phyloP scores from a whole-genome alignment of 2,329 filamentous ascomycete genomes.

The Aureobasidium sp. region DNA sequence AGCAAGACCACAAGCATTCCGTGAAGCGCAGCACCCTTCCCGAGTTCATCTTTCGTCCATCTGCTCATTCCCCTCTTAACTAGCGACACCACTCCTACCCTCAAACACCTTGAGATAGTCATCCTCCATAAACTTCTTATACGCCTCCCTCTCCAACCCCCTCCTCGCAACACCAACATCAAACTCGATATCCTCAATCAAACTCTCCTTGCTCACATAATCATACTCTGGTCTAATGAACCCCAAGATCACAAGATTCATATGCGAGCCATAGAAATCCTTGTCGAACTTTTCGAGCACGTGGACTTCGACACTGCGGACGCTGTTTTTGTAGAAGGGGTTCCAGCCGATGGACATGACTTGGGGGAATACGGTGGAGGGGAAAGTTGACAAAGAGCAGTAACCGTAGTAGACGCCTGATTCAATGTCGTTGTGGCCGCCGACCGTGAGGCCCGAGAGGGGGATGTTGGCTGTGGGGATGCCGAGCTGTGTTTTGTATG shows the following conservation, averaged over 20 bases:
- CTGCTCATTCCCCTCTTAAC: slow-evolving; percentile 12
- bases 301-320: slow-evolving; percentile 58
- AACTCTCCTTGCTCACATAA: slow-evolving; percentile 72
- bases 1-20: neutral
- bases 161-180: slow-evolving; percentile 76
- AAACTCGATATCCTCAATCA: slow-evolving; percentile 79
- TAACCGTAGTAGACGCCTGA: slow-evolving; percentile 94
- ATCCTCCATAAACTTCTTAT: slow-evolving; percentile 43
- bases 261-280: slow-evolving; percentile 78
- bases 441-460: slow-evolving; percentile 60
- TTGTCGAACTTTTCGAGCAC: slow-evolving; percentile 66
- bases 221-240: slow-evolving; percentile 86
- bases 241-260: slow-evolving; percentile 73
- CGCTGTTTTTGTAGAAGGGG: slow-evolving; percentile 90
- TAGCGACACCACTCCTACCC: slow-evolving; percentile 25
- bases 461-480: slow-evolving; percentile 92
- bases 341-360: slow-evolving; percentile 96
- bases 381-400: slow-evolving; percentile 52
- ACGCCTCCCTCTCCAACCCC: slow-evolving; percentile 62
- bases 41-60: neutral
- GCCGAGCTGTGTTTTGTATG: slow-evolving; percentile 55
- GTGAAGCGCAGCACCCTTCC: neutral
- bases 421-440: slow-evolving; percentile 51
- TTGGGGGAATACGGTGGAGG: slow-evolving; percentile 60
- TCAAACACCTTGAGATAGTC: slow-evolving; percentile 31